Percentiles rank a stretch among this genome's conserved stretches.
phyloP scores from a whole-genome alignment of 192 early-diverging fungal species.

The Powellomyces hirtus region DNA sequence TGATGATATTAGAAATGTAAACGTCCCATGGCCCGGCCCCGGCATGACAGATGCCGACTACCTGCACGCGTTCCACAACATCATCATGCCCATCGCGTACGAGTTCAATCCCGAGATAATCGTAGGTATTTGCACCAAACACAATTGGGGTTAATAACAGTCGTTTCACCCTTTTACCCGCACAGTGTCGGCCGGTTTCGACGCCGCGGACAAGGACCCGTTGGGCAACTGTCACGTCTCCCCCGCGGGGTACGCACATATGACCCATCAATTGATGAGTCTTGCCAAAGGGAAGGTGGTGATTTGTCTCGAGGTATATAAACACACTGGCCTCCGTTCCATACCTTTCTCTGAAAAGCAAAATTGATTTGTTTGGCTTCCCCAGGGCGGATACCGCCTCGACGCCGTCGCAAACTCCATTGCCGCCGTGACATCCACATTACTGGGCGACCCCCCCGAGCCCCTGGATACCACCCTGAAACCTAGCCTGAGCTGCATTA shows the following conservation, averaged over 20 bases:
- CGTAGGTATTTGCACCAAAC: constrained; percentile 44
- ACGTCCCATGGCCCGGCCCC: constrained; percentile 76
- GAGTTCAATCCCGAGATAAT: constrained; percentile 85
- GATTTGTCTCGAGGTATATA: constrained; percentile 74
- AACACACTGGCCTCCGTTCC: background rate
- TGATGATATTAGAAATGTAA: constrained; percentile 66
- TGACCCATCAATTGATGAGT: constrained; percentile 78
- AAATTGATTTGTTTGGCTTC: background rate
- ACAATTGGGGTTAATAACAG: background rate
- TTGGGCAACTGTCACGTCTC: constrained; percentile 80
- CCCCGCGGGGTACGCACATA: constrained; percentile 78
- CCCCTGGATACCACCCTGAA: background rate
- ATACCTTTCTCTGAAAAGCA: background rate
- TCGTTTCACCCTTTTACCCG: constrained; percentile 6
- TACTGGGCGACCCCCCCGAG: constrained; percentile 57
- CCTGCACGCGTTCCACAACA: constrained; percentile 71
- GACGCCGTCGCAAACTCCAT: constrained; percentile 72
- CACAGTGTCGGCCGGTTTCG: constrained; percentile 85
- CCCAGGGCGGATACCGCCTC: constrained; percentile 76
- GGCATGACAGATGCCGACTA: constrained; percentile 88
- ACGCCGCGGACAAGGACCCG: constrained; percentile 79
- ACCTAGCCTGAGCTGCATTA: constrained; percentile 1
- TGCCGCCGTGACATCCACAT: constrained; percentile 68
- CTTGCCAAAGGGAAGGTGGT: constrained; percentile 73
- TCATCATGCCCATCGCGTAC: constrained; percentile 78